Evolutionary conservation across 2,329 filamentous ascomycete genomes (phyloP).

Genomic region (Sporothrix variecibatus): DNA sequence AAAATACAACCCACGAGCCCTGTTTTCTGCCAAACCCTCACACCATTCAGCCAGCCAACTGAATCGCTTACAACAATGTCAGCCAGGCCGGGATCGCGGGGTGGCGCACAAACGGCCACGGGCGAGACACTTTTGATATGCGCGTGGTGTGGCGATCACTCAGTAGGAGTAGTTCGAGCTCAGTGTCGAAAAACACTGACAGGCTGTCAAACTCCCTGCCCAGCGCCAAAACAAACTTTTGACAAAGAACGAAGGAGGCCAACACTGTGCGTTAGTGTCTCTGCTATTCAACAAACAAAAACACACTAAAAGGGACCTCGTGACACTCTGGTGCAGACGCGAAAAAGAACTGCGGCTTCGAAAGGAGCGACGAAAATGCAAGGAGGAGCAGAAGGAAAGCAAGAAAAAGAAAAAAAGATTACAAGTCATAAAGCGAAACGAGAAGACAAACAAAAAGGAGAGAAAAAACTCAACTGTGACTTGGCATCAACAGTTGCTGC

Average conservation of each 20-base stretch:
- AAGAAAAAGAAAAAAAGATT: not conserved
- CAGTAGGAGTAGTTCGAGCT: not conserved
- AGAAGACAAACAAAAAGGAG: not conserved
- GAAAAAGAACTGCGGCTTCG: not conserved
- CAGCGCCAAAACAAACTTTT: not conserved
- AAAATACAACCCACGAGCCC: not conserved
- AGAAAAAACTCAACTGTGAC: not conserved
- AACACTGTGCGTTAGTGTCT: not conserved
- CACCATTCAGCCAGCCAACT: not conserved
- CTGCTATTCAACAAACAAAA: not conserved
- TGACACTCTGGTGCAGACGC: conserved; percentile 1
- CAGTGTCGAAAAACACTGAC: not conserved
- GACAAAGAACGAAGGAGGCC: not conserved
- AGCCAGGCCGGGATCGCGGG: not conserved
- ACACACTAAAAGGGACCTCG: not conserved
- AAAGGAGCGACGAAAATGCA: not conserved
- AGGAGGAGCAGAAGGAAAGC: not conserved
- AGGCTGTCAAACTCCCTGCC: not conserved
- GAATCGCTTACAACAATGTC: not conserved
- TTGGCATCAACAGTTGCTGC: conserved; percentile 17
- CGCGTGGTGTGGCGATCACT: conserved; percentile 5
- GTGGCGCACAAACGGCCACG: not conserved
- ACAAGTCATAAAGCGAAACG: not conserved
- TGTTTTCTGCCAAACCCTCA: not conserved
- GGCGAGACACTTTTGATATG: not conserved